A percentile compares a stretch with the other conserved stretches of the same genome.
phyloP scores from a whole-genome alignment of 306 rosid species.

The Vigna trinervia region DNA sequence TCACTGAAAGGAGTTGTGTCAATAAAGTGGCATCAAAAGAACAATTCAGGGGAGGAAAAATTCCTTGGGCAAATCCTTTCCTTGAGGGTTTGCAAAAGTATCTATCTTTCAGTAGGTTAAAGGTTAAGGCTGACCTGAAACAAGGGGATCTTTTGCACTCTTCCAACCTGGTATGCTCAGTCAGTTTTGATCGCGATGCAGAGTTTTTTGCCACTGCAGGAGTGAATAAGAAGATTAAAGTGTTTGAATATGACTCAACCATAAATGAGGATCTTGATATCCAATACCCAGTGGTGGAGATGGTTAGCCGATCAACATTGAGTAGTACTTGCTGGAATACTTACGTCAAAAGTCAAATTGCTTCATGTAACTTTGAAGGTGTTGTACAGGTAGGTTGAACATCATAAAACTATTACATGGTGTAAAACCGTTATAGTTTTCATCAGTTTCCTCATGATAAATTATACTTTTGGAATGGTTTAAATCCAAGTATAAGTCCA shows the following conservation, averaged over 20 bases:
- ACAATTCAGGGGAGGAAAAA: constrained; percentile 52
- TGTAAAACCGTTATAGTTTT: background rate
- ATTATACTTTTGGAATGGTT: no score
- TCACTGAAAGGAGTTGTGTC: constrained; percentile 61
- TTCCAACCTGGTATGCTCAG: constrained; percentile 79
- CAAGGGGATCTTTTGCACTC: constrained; percentile 90
- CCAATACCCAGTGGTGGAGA: constrained; percentile 89
- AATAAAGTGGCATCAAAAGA: constrained; percentile 64
- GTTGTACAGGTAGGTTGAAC: constrained; percentile 74
- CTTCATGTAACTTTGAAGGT: constrained; percentile 93
- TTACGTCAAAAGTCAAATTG: constrained; percentile 86
- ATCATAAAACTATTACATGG: background rate
- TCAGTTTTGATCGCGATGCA: constrained; percentile 84
- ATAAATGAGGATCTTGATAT: constrained; percentile 76
- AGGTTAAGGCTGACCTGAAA: constrained; percentile 89
- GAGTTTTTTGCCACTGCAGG: constrained; percentile 87
- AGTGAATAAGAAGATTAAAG: constrained; percentile 81
- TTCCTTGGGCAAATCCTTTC: constrained; percentile 82
- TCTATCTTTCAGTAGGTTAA: constrained; percentile 67
- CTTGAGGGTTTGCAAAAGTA: constrained; percentile 88
- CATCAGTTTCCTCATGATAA: background rate
- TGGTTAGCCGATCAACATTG: constrained; percentile 76
- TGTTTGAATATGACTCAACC: constrained; percentile 71
- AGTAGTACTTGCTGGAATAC: constrained; percentile 90
- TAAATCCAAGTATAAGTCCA: no score